These are phyloP conservation scores for Sicyos edulis DNA, from an alignment of 306 rosid species.

Conservation along the genomic window DNA sequence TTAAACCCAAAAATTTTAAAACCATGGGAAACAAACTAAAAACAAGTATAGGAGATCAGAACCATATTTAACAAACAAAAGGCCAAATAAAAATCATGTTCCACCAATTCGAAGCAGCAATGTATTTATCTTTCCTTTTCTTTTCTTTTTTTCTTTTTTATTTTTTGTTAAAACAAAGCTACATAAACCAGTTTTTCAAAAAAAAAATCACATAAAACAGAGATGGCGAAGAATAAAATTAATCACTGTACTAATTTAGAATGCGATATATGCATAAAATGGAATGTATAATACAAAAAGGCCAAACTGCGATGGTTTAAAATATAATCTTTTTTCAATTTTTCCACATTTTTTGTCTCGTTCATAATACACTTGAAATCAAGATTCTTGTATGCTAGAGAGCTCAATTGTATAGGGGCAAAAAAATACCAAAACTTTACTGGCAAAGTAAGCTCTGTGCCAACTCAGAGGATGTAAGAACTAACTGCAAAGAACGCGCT, in stretches of 20 bases:
- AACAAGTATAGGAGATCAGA: background rate
- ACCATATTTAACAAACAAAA: background rate
- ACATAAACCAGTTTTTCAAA: no score
- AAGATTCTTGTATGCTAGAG: slow-evolving; percentile 10
- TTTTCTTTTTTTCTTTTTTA: no score
- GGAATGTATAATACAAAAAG: background rate
- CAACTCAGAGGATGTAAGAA: slow-evolving; percentile 18
- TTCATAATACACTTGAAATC: slow-evolving; percentile 6
- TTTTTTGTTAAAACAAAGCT: no score
- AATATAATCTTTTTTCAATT: background rate
- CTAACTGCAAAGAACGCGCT: slow-evolving; percentile 12
- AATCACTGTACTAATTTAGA: background rate
- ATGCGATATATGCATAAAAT: background rate
- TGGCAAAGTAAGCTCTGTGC: background rate
- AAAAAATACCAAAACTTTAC: slow-evolving; percentile 10
- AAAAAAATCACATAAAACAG: background rate
- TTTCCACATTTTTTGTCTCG: background rate
- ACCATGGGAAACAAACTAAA: background rate
- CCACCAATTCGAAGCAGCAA: no score
- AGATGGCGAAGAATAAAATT: background rate
- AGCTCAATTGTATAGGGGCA: slow-evolving; percentile 2
- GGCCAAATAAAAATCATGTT: no score
- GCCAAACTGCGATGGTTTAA: background rate
- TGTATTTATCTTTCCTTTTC: no score
- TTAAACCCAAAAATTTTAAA: background rate